Evolutionary conservation across 352 stramenopile genomes (phyloP).

Genomic region (Pythium dissimile): DNA sequence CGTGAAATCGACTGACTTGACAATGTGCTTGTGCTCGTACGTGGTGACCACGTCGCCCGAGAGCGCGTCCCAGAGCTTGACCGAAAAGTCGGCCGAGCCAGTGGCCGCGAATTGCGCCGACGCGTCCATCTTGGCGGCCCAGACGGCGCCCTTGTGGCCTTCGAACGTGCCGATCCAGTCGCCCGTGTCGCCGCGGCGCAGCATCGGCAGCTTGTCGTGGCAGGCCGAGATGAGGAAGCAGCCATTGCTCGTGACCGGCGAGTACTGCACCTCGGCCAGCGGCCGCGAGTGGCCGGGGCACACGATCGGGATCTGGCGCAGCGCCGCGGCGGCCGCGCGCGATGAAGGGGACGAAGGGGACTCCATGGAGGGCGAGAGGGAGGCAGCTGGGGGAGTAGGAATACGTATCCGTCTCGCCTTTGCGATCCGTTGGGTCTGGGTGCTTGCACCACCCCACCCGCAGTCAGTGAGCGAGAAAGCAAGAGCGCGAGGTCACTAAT

Average conservation of each 20-base stretch:
- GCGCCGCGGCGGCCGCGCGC: constrained; percentile 21
- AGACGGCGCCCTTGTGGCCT: constrained; percentile 95
- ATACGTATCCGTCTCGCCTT: constrained; percentile 11
- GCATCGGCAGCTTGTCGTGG: constrained; percentile 88
- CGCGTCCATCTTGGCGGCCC: constrained; percentile 88
- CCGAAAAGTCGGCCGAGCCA: constrained; percentile 93
- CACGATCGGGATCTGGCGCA: constrained; percentile 86
- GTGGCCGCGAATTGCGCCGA: constrained; percentile 84
- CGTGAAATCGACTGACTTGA: constrained; percentile 95
- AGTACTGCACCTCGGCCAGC: constrained; percentile 78
- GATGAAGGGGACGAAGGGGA: constrained; percentile 42
- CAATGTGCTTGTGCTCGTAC: constrained; percentile 96
- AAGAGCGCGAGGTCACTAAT: constrained; percentile 6
- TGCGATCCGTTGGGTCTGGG: constrained; percentile 18
- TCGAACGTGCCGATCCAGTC: constrained; percentile 98
- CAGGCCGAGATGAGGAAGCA: constrained; percentile 81
- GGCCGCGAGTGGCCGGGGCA: constrained; percentile 82
- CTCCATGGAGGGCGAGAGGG: constrained; percentile 8
- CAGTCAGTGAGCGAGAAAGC: constrained; percentile 12
- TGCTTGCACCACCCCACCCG: too few relatives aligned
- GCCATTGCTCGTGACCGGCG: constrained; percentile 35
- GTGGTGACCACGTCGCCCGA: constrained; percentile 91
- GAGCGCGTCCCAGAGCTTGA: constrained; percentile 96
- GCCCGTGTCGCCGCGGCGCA: constrained; percentile 73
- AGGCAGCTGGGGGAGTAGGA: not conserved